Conservation (phyloP, 192 early-diverging fungal genomes). For the Diversispora epigaea region DNA sequence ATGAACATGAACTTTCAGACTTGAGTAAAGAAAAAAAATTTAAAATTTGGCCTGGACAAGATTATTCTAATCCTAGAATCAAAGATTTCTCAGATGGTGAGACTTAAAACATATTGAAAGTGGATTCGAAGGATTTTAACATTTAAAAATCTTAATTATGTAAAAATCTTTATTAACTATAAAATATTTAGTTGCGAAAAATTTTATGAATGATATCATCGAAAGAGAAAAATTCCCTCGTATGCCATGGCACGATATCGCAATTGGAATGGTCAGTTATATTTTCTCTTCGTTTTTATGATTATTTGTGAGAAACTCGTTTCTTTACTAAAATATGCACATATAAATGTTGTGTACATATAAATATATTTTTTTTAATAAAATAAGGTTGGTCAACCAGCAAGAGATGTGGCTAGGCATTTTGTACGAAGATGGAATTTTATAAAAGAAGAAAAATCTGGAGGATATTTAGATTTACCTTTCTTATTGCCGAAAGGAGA, state of each 20-base stretch:
- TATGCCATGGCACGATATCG: constrained; percentile 91
- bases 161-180: not conserved
- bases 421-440: constrained; percentile 90
- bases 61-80: constrained; percentile 84
- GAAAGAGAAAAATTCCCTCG: constrained; percentile 54
- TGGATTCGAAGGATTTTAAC: not conserved
- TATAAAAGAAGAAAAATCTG: constrained; percentile 71
- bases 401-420: constrained; percentile 78
- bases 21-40: constrained; percentile 49
- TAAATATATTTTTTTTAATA: not conserved
- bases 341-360: no score
- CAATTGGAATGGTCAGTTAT: constrained; percentile 61
- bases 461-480: constrained; percentile 55
- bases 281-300: no score
- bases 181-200: constrained; percentile 20
- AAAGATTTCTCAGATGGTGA: constrained; percentile 64
- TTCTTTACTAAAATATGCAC: no score
- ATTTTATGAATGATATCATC: constrained; percentile 37
- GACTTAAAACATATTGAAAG: not conserved
- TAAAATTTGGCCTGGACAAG: constrained; percentile 63
- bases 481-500: constrained; percentile 70
- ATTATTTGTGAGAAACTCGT: no score
- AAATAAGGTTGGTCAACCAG: constrained; percentile 66
- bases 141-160: not conserved
- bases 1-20: constrained; percentile 74